Evolutionary conservation across 2,329 filamentous ascomycete species (phyloP).

Genomic region (Coniochaeta prunicola): DNA sequence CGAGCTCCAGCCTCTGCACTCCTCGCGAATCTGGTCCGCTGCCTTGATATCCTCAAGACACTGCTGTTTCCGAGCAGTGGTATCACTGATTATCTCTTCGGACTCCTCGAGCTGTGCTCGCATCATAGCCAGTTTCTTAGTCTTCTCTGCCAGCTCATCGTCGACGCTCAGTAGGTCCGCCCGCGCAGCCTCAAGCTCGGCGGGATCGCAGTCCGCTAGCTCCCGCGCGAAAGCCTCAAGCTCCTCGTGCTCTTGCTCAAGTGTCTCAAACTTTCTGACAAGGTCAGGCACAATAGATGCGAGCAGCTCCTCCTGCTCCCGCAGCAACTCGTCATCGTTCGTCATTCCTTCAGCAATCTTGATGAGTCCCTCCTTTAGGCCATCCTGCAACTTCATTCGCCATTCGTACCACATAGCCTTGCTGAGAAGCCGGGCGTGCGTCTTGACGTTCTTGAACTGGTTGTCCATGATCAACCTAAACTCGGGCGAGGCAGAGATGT

Average conservation of each 20-base stretch:
- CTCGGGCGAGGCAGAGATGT: slow-evolving; percentile 76
- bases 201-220: slow-evolving; percentile 71
- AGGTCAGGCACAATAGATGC: slow-evolving; percentile 60
- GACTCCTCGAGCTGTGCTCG: slow-evolving; percentile 61
- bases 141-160: slow-evolving; percentile 63
- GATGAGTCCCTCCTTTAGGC: slow-evolving; percentile 72
- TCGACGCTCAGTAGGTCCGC: slow-evolving; percentile 59
- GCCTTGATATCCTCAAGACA: slow-evolving; percentile 70
- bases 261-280: slow-evolving; percentile 48
- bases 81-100: slow-evolving; percentile 54
- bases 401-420: slow-evolving; percentile 98
- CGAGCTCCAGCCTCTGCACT: slow-evolving; percentile 82
- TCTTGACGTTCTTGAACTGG: slow-evolving; percentile 96
- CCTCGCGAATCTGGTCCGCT: slow-evolving; percentile 76
- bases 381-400: slow-evolving; percentile 80
- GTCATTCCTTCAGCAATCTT: slow-evolving; percentile 72
- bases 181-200: slow-evolving; percentile 69
- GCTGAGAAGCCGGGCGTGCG: slow-evolving; percentile 79
- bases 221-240: slow-evolving; percentile 68
- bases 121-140: slow-evolving; percentile 57
- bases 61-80: slow-evolving; percentile 59
- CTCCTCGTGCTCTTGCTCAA: slow-evolving; percentile 58
- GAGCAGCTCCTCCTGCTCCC: slow-evolving; percentile 62
- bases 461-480: slow-evolving; percentile 86
- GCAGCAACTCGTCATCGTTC: slow-evolving; percentile 59